These are phyloP conservation scores for Cystobasidium slooffiae DNA, from an alignment of 1,284 basidiomycete species.

Conservation along the genomic window DNA sequence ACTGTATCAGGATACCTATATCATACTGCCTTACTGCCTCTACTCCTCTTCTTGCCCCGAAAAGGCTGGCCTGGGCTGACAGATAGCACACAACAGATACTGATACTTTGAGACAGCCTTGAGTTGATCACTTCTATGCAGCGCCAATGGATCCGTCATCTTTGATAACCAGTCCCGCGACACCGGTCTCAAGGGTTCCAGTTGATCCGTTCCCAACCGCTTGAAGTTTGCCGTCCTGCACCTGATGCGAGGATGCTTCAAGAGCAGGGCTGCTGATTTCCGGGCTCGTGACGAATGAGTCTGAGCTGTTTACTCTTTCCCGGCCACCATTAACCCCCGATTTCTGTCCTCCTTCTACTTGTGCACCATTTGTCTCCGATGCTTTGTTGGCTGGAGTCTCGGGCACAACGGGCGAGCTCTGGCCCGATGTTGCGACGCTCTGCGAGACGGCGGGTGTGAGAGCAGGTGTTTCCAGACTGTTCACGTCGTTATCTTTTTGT, in stretches of 20 bases:
- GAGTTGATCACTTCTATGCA: neutral
- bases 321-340: neutral
- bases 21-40: too few species aligned
- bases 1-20: too few species aligned
- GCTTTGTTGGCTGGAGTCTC: neutral
- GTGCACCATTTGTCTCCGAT: neutral
- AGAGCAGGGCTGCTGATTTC: constrained; percentile 18
- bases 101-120: neutral
- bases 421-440: neutral
- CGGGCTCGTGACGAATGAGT: constrained; percentile 36
- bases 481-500: neutral
- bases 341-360: too few species aligned
- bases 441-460: neutral
- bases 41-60: too few species aligned
- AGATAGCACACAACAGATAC: neutral
- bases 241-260: neutral
- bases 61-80: too few species aligned
- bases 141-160: constrained; percentile 35
- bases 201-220: neutral
- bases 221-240: neutral
- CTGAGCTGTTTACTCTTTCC: constrained; percentile 16
- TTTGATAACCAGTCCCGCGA: constrained; percentile 33
- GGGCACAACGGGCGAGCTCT: neutral
- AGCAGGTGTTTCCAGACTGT: constrained; percentile 17
- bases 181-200: constrained; percentile 20